Evolutionary conservation across 2,329 filamentous ascomycete species (phyloP).

Genomic region (Botrytis fragariae): DNA sequence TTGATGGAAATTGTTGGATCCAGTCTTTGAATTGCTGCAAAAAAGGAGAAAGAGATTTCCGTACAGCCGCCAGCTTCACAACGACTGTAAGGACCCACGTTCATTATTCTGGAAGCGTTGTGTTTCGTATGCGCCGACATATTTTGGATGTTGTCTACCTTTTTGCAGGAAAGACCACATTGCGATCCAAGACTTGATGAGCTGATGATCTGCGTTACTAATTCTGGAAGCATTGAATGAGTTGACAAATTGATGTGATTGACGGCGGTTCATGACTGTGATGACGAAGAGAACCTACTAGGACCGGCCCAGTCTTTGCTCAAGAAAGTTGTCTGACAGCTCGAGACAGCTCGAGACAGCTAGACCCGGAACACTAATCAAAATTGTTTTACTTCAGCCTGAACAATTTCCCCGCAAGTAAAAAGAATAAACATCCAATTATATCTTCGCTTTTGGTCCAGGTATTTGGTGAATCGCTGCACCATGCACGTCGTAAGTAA

Average conservation of each 20-base stretch:
- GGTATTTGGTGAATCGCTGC: background rate
- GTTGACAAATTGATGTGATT: background rate
- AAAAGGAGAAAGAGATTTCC: background rate
- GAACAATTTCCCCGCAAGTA: constrained; percentile 3
- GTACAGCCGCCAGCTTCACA: background rate
- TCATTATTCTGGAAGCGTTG: background rate
- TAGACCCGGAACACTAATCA: background rate
- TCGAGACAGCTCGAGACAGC: background rate
- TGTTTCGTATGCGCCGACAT: background rate
- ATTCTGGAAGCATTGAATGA: background rate
- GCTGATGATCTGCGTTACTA: background rate
- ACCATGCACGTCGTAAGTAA: background rate
- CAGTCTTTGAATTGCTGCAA: background rate
- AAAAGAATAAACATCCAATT: background rate
- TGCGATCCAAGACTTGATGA: background rate
- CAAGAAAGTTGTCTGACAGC: background rate
- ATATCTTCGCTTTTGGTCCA: background rate
- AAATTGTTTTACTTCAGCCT: background rate
- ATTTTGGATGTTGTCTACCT: background rate
- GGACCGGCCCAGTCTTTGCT: background rate
- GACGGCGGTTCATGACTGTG: background rate
- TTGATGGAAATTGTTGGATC: background rate
- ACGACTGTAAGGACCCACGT: background rate
- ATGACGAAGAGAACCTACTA: background rate
- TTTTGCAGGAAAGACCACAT: background rate